Conservation (phyloP, 2,329 filamentous ascomycete genomes). For the Domatiomyces globalis region DNA sequence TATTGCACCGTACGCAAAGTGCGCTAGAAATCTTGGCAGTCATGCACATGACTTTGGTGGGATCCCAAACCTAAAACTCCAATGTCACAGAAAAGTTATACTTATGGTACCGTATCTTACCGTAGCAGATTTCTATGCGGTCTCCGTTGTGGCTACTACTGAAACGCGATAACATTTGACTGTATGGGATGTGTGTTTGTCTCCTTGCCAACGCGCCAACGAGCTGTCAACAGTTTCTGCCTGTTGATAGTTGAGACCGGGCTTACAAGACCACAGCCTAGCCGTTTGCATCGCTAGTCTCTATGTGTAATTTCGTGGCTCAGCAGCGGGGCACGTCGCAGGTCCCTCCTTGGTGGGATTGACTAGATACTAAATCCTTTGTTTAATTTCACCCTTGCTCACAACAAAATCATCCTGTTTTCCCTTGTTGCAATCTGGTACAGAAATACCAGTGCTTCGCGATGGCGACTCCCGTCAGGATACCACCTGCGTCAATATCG, state of each 20-base stretch:
- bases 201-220: background rate
- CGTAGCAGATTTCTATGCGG: background rate
- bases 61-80: background rate
- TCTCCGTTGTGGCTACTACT: background rate
- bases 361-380: background rate
- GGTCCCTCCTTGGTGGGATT: background rate
- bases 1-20: background rate
- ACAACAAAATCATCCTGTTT: background rate
- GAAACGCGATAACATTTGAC: background rate
- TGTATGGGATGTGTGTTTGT: background rate
- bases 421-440: background rate
- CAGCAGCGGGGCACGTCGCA: background rate
- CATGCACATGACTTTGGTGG: background rate
- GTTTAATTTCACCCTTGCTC: background rate
- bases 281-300: background rate
- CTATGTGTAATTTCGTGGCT: background rate
- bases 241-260: background rate
- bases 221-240: background rate
- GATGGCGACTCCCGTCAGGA: constrained; percentile 15
- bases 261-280: background rate
- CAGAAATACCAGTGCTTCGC: background rate
- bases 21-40: constrained; percentile 1
- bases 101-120: background rate
- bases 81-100: too few relatives aligned
- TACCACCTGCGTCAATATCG: constrained; percentile 11